Evolutionary conservation across 352 stramenopile genomes (phyloP), one percentile per base, ranked within the genome.

Genomic region (Peronospora farinosa): DNA sequence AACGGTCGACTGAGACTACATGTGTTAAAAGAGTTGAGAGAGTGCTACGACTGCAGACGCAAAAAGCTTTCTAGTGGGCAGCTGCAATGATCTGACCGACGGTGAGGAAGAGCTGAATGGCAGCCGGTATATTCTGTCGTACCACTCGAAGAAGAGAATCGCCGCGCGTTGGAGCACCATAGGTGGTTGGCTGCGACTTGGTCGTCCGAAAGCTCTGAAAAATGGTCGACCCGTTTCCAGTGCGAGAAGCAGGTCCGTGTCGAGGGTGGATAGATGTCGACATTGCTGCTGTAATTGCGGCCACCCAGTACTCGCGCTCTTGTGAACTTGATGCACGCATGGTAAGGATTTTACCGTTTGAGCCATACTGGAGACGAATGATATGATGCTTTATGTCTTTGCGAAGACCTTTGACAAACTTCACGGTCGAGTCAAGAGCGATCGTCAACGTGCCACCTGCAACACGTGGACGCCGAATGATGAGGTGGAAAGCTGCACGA

Each of bases 401-500:
- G 42, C 15, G 16, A 17, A 16, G 31, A 7, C 13, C 11, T 28
- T 44, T 51, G 7, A 50, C 31, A 12, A 67, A 3, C 11, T 42
- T 51, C 7, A 54, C 48, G 3, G 38, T 63, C 6, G 54, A 49
- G 39, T 67, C 47, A 23, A 67, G 47, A 11, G 53, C 30, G 6
- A 63, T 59, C 2, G 38, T 63, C 41, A 67, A 41, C 4, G 38
- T 53, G 8, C 54, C 44, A 5, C 59, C 59, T 6, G 43, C 47
- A 15, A 67, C 39, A n/a, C 47, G 59, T 15, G 54, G 47, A 35
- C 58, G 53, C 27, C 63, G 42, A 23, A 67, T 42, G 17, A 63
- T 39, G 32, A 67, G 54, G 19, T 56, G 59, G 27, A 55, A 59
- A 6, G 5, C 17, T 8, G 53, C 39, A 25, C 25, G 17, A 7